Conservation (phyloP, 352 stramenopile species). For the Globisporangium irregulare region DNA sequence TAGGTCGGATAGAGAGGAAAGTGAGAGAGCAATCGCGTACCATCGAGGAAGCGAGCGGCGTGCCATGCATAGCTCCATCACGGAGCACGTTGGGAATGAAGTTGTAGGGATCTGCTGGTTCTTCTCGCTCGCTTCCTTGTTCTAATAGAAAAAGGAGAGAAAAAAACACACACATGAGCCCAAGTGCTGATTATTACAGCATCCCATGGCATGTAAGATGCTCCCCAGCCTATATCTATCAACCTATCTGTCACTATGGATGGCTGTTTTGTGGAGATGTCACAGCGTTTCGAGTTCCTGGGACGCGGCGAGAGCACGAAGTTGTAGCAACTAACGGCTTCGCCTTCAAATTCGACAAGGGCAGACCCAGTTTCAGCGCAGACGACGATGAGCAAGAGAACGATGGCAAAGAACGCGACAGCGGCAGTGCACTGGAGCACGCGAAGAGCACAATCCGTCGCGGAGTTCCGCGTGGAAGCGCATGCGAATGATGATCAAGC, state of each 20-base stretch:
- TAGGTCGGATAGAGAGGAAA: conserved; percentile 9
- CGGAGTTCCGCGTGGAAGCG: neutral
- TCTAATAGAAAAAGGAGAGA: conserved; percentile 10
- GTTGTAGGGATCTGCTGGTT: neutral
- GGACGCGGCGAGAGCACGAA: neutral
- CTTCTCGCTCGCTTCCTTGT: neutral
- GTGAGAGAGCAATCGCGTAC: neutral
- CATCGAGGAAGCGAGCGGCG: neutral
- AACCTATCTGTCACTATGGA: neutral
- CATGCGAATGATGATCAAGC: too few species aligned
- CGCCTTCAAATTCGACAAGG: neutral
- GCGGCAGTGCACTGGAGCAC: neutral
- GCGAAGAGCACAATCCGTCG: neutral
- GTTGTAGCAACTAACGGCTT: neutral
- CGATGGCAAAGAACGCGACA: neutral
- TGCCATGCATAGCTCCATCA: too few species aligned
- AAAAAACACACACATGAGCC: conserved; percentile 3
- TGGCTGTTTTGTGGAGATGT: neutral
- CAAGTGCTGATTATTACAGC: neutral
- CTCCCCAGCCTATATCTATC: too few species aligned
- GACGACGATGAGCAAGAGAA: neutral
- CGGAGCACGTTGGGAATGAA: neutral
- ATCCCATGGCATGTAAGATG: too few species aligned
- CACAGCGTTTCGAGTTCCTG: neutral
- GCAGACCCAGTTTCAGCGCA: neutral